Evolutionary conservation across 2,329 filamentous ascomycete species (phyloP).

Genomic region (Stenocarpella maydis): DNA sequence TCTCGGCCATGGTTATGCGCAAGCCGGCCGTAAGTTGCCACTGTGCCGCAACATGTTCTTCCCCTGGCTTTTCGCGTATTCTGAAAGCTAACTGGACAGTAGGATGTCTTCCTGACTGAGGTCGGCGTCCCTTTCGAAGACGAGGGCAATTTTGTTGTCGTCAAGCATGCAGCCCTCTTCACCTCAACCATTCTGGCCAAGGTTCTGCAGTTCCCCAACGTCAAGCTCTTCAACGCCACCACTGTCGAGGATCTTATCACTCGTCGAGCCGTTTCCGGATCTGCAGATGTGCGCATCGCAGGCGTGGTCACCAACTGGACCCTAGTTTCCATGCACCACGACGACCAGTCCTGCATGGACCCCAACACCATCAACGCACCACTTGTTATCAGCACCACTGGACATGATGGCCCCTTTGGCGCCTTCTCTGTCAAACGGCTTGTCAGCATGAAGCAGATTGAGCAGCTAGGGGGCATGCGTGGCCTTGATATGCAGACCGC

Average conservation of each 20-base stretch:
- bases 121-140: slow-evolving; percentile 87
- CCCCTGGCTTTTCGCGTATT: too few relatives aligned
- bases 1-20: slow-evolving; percentile 94
- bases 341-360: slow-evolving; percentile 95
- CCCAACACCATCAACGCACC: slow-evolving; percentile 96
- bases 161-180: slow-evolving; percentile 93
- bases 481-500: slow-evolving; percentile 91
- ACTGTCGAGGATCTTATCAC: slow-evolving; percentile 93
- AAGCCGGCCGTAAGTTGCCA: slow-evolving; percentile 70
- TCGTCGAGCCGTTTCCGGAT: slow-evolving; percentile 63
- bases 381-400: slow-evolving; percentile 86
- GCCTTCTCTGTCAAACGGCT: slow-evolving; percentile 92
- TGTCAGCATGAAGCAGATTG: slow-evolving; percentile 84
- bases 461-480: slow-evolving; percentile 89
- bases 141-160: slow-evolving; percentile 87
- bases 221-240: slow-evolving; percentile 97
- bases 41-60: neutral
- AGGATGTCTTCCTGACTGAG: slow-evolving; percentile 80
- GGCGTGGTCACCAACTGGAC: slow-evolving; percentile 98
- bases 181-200: slow-evolving; percentile 86
- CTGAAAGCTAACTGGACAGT: neutral
- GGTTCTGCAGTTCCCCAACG: slow-evolving; percentile 85
- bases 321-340: slow-evolving; percentile 84
- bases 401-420: slow-evolving; percentile 89
- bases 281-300: slow-evolving; percentile 72